phyloP scores from a whole-genome alignment of 257 asterid species.

The Gentiana macrophylla region DNA sequence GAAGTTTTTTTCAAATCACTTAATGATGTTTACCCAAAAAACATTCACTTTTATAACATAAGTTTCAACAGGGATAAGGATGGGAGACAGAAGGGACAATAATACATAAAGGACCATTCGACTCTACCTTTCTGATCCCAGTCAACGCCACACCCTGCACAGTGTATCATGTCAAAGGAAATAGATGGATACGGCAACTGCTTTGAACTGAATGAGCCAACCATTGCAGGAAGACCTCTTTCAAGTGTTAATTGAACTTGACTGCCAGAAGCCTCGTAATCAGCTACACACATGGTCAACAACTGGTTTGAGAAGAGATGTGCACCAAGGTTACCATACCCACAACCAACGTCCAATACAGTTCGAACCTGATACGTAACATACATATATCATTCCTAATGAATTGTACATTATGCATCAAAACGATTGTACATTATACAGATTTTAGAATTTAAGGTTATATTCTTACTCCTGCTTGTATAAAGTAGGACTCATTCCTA shows the following conservation, averaged over 20 bases:
- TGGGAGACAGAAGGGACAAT: constrained; percentile 2
- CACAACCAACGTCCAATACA: constrained; percentile 89
- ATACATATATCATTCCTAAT: constrained; percentile 2
- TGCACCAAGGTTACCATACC: constrained; percentile 98
- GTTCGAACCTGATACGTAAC: constrained; percentile 59
- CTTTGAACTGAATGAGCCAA: constrained; percentile 78
- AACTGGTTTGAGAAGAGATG: constrained; percentile 69
- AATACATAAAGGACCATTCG: constrained; percentile 1
- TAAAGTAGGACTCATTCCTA: constrained; percentile 73
- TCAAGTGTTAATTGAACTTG: constrained; percentile 97
- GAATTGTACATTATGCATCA: too few relatives aligned
- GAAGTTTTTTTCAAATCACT: background rate
- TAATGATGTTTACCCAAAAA: background rate
- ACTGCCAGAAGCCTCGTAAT: constrained; percentile 96
- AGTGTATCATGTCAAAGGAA: constrained; percentile 96
- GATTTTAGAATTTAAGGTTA: background rate
- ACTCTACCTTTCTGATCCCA: constrained; percentile 88
- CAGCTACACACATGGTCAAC: constrained; percentile 82
- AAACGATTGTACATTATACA: too few relatives aligned
- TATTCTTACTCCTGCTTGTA: constrained; percentile 67
- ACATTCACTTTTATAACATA: background rate
- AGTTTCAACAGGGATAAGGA: background rate
- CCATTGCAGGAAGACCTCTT: constrained; percentile 98
- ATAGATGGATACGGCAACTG: constrained; percentile 93
- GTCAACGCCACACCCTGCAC: constrained; percentile 78